phyloP scores from a whole-genome alignment of 2,329 filamentous ascomycete genomes.

The Immersiporthe knoxdaviesiana region DNA sequence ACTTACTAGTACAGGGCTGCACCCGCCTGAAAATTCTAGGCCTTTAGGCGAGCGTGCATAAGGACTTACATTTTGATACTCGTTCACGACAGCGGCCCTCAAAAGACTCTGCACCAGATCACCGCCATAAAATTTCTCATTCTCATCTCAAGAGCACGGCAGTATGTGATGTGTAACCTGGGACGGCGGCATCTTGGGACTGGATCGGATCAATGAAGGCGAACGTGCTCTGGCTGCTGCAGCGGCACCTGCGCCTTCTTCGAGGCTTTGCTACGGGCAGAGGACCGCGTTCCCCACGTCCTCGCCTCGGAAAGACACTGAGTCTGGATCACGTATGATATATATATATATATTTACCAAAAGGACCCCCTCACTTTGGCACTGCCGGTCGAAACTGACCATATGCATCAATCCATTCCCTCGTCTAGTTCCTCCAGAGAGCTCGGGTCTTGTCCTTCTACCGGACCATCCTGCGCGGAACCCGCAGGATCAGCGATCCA shows the following conservation, averaged over 20 bases:
- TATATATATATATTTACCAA: not conserved
- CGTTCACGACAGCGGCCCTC: not conserved
- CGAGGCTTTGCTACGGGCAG: slow-evolving; percentile 43
- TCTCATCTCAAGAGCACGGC: not conserved
- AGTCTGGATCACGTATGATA: slow-evolving; percentile 62
- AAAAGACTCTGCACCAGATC: not conserved
- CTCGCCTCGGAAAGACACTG: slow-evolving; percentile 47
- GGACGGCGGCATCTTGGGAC: not conserved
- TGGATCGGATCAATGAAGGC: slow-evolving; percentile 29
- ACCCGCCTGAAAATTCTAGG: slow-evolving; percentile 9
- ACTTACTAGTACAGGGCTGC: not conserved
- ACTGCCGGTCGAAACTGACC: not conserved
- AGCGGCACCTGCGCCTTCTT: slow-evolving; percentile 37
- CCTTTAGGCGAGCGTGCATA: not conserved
- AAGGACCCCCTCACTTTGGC: not conserved
- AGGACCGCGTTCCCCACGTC: slow-evolving; percentile 20
- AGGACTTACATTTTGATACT: not conserved
- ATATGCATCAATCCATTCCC: not conserved
- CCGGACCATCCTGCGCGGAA: slow-evolving; percentile 60
- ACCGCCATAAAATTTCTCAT: not conserved
- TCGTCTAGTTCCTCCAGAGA: slow-evolving; percentile 60
- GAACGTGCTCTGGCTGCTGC: slow-evolving; percentile 33
- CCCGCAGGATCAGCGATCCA: slow-evolving; percentile 54
- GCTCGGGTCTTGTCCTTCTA: slow-evolving; percentile 60
- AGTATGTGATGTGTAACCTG: not conserved